Evolutionary conservation across 768 basidiomycete species (phyloP), one percentile per base, ranked within the genome.

Genomic region (Pulveroboletus sp.): DNA sequence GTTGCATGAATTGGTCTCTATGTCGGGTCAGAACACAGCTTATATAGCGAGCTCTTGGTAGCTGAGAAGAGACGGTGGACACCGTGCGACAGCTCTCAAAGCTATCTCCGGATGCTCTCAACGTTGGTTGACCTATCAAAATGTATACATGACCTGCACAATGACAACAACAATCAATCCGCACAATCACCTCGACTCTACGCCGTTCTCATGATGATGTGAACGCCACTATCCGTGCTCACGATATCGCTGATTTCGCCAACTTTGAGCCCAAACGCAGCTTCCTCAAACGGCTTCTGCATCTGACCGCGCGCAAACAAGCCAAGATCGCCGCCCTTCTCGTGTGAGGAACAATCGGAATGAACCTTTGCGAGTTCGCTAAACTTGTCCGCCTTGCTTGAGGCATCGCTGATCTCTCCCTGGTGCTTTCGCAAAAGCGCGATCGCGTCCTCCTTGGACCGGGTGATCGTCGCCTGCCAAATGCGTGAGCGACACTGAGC

Each of bases 231-330:
- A 57, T 98, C 94, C 39, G 95, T 88, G 59, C 80, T 81, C 62
- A 97, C 80, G 39, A 93, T 72, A 24, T 82, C 85, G 67, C 89
- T 91, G 63, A 94, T 84, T 69, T 88, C 69, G 8, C 84, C 89
- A 19, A 86, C 78, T 40, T 82, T 63, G 53, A 94, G 74, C 3
- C 70, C 79, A 67, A 78, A 94, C 11, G 90, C 74, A 27, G 90
- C 88, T 25, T 94, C 92, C 70, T 97, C 94, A 62, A 99, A 99
- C 31, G 92, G 85, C 70, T 90, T 93, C 71, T 99, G 97, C 97
- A 99, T 99, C 73, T 90, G 87, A 1, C 86, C 88, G 16, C 69
- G 81, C 1, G 77, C 79, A 61, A 99, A 99, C 75, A 75, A 76
- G 0, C 97, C 92, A 6, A 99, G 80, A 68, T 99, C 94, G 1